These are phyloP conservation scores for Clonostachys sp. DNA, from an alignment of 2,329 filamentous ascomycete genomes.

Conservation along the genomic window DNA sequence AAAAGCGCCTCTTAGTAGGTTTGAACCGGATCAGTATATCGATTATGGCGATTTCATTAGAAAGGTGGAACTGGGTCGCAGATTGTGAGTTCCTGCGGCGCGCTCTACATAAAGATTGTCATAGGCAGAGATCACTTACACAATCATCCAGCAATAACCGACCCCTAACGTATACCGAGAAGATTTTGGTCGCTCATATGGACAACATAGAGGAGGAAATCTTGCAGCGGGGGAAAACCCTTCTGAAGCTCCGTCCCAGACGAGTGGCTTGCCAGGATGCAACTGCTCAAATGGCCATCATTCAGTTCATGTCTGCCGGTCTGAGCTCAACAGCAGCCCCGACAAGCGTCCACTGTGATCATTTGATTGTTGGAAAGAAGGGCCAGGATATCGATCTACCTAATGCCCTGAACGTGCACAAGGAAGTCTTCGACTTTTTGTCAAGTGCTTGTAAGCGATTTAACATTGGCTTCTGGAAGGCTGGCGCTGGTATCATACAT, in stretches of 20 bases:
- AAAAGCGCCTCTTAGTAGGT: no score
- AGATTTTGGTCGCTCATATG: slow-evolving; percentile 2
- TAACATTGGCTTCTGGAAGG: neutral
- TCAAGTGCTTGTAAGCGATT: neutral
- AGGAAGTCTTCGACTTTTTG: neutral
- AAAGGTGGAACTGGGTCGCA: no score
- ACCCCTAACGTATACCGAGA: slow-evolving; percentile 5
- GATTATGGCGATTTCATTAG: no score
- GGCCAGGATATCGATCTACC: slow-evolving; percentile 2
- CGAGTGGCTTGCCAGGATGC: slow-evolving; percentile 8
- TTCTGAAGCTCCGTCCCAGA: slow-evolving; percentile 3
- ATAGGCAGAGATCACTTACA: no score
- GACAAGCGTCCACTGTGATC: slow-evolving; percentile 7
- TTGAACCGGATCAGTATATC: no score
- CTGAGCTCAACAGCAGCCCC: slow-evolving; percentile 4
- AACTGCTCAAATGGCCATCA: slow-evolving; percentile 8
- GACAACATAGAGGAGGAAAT: slow-evolving; percentile 1
- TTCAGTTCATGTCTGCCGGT: slow-evolving; percentile 8
- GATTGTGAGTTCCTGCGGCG: no score
- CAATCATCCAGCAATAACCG: neutral
- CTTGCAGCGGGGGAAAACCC: slow-evolving; percentile 1
- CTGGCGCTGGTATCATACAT: neutral
- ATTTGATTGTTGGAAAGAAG: slow-evolving; percentile 1
- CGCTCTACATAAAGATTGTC: no score
- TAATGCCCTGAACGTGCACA: neutral